Evolutionary conservation across 352 stramenopile genomes (phyloP), one percentile per base, ranked within the genome.

Genomic region (Globisporangium solare): DNA sequence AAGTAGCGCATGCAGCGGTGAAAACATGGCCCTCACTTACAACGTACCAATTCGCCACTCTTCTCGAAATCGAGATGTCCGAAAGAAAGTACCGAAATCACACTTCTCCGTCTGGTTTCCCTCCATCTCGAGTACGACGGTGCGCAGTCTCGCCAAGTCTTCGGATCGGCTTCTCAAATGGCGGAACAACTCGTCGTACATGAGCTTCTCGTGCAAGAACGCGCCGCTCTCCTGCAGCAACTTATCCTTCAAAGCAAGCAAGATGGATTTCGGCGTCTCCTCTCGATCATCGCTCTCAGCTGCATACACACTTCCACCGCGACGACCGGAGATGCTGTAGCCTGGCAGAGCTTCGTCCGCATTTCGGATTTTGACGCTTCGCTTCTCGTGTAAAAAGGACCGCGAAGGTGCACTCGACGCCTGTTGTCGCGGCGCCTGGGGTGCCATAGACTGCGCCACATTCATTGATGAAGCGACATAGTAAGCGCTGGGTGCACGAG

Each of bases 111-210:
- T 11, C 14, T 49, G 22, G 3, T 41, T 17, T 0, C 20, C 17
- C 21, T 43, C 6, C 46, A 18, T n/a, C 5, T 43, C 39, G 39
- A 18, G 39, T 14, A 35, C 17, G 5, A 62, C 18, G 1, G 11
- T 22, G 21, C 56, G 27, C 21, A 80, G 32, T 37, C 45, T 65
- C 3, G 46, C 48, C 40, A 69, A 61, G 42, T 80, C 68, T 22
- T 76, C 68, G 0, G 66, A 54, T 10, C 71, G 71, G 20, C 68
- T 67, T 12, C 58, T 54, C 47, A 73, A 67, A 27, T 73, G 39
- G 7, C 71, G 58, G 8, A 80, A 31, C 15, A 80, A 59, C 50
- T 80, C 66, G 51, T 77, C 71, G 15, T 68, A 77, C 37, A 60
- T 60, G 21, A 80, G 58, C 13, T 68, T 70, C 48, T 71, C 51